Percentiles rank a stretch among this genome's conserved stretches.
Evolutionary conservation across 257 asterid genomes (phyloP).

Genomic region (Craterostigma plantagineum): DNA sequence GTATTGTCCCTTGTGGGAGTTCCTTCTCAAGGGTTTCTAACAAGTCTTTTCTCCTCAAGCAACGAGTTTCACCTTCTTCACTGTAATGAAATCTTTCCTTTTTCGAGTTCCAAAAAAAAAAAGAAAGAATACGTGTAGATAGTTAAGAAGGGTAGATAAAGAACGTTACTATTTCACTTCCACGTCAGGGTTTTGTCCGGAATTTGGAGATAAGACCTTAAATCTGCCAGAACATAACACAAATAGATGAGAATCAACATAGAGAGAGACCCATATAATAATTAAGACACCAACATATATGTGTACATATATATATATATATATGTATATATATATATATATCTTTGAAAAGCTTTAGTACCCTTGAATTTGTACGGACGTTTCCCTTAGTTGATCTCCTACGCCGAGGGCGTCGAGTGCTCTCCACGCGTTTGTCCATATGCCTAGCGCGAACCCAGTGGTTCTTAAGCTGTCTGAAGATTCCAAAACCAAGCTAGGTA

Average conservation of each 20-base stretch:
- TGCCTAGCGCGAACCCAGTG: constrained; percentile 50
- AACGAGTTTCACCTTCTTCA: constrained; percentile 30
- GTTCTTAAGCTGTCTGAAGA: constrained; percentile 46
- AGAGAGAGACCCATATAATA: neutral
- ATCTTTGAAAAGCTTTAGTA: too few species aligned
- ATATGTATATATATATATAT: too few species aligned
- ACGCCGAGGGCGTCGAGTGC: constrained; percentile 64
- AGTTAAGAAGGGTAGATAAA: neutral
- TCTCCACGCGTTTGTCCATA: constrained; percentile 72
- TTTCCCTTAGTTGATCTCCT: constrained; percentile 35
- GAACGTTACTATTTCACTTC: constrained; percentile 16
- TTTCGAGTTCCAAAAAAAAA: neutral
- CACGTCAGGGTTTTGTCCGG: constrained; percentile 14
- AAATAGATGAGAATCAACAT: too few species aligned
- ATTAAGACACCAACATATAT: too few species aligned
- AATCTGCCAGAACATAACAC: constrained; percentile 8
- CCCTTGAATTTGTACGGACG: constrained; percentile 31
- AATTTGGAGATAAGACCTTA: constrained; percentile 17
- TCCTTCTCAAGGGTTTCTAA: constrained; percentile 41
- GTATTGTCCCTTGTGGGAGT: constrained; percentile 45
- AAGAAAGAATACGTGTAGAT: too few species aligned
- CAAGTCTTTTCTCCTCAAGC: constrained; percentile 42
- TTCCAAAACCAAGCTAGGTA: constrained; percentile 54
- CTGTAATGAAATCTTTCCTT: neutral
- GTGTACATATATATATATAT: too few species aligned